Base-by-base conservation (phyloP, 176 grass and related monocot species). In the Aegilops tauschii region DNA sequence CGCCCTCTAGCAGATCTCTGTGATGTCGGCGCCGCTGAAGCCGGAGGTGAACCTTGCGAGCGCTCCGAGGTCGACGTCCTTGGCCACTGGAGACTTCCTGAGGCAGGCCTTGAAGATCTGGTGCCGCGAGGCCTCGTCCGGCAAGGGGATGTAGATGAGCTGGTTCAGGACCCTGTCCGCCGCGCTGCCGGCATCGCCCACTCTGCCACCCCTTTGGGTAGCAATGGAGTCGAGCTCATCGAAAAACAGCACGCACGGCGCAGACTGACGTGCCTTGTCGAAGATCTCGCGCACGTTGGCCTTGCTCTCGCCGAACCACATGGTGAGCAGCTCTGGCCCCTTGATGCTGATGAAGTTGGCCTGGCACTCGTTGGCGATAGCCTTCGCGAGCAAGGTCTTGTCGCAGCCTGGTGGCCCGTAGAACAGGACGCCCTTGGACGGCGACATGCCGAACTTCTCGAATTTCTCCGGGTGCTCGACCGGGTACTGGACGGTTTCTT, bases 241-340 rank as follows among this genome's bases (percentile, higher is more conserved):
- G 61, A 95, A 95, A 65, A 95, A 95, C 0, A 50, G 4, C 0
- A 50, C 47, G 47, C 47, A 50, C 0, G 89, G 91, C 4, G 93
- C 88, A 7, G 90, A 90, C 65, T 88, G 79, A 0, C 93, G 77
- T 25, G 90, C 93, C 85, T 92, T 95, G 74, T 90, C 88, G 27
- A 95, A 95, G 11, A 95, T 88, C 78, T 95, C 90, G 0, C 90
- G 65, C 21, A 92, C 82, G 78, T 95, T 92, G 90, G 39, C 90
- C 70, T 95, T 87, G 39, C 93, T 95, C 84, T 95, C 93, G 28
- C 90, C 93, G 32, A 92, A 95, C 90, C 93, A 92, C 90, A 88
- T 92, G 1, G 93, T 92, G 10, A 95, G 85, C 17, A 94, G 84
- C 76, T 94, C 92, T 0, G 87, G 92, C 0, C 92, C 90, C 39